Evolutionary conservation across 2,329 filamentous ascomycete genomes (phyloP), one percentile per base, ranked within the genome.

Genomic region (Colletotrichum incanum): DNA sequence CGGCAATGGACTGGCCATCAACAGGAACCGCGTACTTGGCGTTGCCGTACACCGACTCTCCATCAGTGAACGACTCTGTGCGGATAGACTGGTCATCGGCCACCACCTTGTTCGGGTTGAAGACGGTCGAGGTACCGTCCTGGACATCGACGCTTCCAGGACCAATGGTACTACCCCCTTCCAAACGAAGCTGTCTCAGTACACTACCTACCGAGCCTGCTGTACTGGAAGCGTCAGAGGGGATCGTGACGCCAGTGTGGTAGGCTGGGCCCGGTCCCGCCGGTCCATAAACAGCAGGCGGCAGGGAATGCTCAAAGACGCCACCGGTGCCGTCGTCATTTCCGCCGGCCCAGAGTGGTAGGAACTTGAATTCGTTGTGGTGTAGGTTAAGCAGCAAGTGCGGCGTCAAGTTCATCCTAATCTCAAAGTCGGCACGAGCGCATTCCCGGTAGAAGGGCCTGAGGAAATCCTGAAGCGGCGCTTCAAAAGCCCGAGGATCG

Each of bases 281-380:
- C 1, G 86, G 84, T 0, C 85, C 86, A 76, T 86, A 81, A 0
- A 84, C 79, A 1, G 86, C 79, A 1, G 80, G 80, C 0, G 86
- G 86, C 16, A 86, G 79, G 3, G 74, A 73, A 0, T 78, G 69
- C 73, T 86, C 83, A 66, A 86, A 87, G 1, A 89, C 86, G 7
- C 85, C 86, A 28, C 87, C 86, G 5, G 85, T 87, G 20, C 84
- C 84, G 73, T 89, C 87, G 70, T 89, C 83, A 54, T 82, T 79
- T 1, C 83, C 91, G 5, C 88, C 91, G 0, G 90, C 91, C 90
- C 90, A 93, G 5, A 93, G 81, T 0, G 92, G 91, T 3, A 93
- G 83, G 74, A 86, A 93, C 68, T 88, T 88, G 74, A 89, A 86
- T 80, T 93, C 91, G 2, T 87, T 81, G 4, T 89, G 84, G 0